Evolutionary conservation across 2,329 filamentous ascomycete genomes (phyloP), one percentile per base, ranked within the genome.

Genomic region (Thelonectria rubi): DNA sequence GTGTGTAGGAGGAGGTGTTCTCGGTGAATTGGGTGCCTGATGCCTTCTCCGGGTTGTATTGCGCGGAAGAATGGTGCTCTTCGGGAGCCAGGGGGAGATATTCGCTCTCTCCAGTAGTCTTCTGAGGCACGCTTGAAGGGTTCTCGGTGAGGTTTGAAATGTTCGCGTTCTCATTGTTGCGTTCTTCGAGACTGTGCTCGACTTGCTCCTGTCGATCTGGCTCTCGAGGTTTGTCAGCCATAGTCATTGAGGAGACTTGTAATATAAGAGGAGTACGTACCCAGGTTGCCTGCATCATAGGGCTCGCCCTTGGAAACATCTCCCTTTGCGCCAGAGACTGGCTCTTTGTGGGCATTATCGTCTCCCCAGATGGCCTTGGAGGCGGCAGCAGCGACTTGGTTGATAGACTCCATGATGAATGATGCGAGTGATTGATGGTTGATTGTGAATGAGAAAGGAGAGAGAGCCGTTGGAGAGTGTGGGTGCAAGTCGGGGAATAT

Each of bases 281-380:
- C 83, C n/a, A 86, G 78, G 75, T 95, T 95, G 50, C 92, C 92
- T 60, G 87, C 87, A 73, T 95, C 92, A 70, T 88, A 96, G 0
- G 92, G 92, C 74, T 94, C 89, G 12, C 85, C 86, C 45, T 82
- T 82, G 21, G 84, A 83, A 5, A 91, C 90, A 73, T 89, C 80
- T 40, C 92, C 92, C 59, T 83, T 80, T 53, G 86, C 80, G 20
- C 92, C 92, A 18, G 91, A 90, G 46, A 93, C 76, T 17, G 92
- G 92, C 78, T 96, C 92, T 48, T 78, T 74, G 47, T 74, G 71
- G 21, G 73, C 58, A 26, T 76, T 68, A 78, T 76, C 78, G 65
- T 69, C 78, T 68, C 80, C 79, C 78, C 78, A 82, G 58, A 82
- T 78, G 32, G 74, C 78, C 58, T 76, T 80, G 53, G 74, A 76